Evolutionary conservation across 768 basidiomycete species (phyloP).

Genomic region (Pleurotus giganteus): DNA sequence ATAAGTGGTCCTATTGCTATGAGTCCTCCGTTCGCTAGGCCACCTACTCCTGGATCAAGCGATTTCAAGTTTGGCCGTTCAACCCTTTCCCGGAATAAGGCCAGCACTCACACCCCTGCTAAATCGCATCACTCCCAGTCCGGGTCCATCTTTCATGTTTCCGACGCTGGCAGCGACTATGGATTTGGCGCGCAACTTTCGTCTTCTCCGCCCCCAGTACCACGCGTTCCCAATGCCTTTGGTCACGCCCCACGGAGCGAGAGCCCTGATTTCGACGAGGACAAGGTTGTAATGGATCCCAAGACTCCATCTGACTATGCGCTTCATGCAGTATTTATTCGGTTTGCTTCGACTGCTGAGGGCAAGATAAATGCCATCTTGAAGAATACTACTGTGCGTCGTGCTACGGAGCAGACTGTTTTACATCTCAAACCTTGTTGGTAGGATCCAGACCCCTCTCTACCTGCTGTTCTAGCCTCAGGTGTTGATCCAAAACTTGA

Average conservation of each 20-base stretch:
- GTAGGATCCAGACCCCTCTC: slow-evolving; percentile 68
- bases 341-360: slow-evolving; percentile 80
- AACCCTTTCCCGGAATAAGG: not conserved
- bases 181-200: slow-evolving; percentile 46
- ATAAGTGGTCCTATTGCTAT: slow-evolving; percentile 36
- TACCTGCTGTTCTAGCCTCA: slow-evolving; percentile 68
- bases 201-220: slow-evolving; percentile 74
- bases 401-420: not conserved
- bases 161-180: slow-evolving; percentile 71
- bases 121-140: slow-evolving; percentile 79
- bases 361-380: slow-evolving; percentile 76
- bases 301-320: slow-evolving; percentile 89
- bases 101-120: slow-evolving; percentile 19
- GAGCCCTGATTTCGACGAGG: slow-evolving; percentile 63
- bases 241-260: slow-evolving; percentile 47
- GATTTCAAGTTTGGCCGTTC: slow-evolving; percentile 33
- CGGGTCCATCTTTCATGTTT: slow-evolving; percentile 69
- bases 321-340: slow-evolving; percentile 83
- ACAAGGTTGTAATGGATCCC: slow-evolving; percentile 66
- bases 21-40: slow-evolving; percentile 54
- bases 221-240: slow-evolving; percentile 67
- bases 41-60: slow-evolving; percentile 57
- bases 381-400: slow-evolving; percentile 61
- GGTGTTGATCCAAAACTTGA: slow-evolving; percentile 80
- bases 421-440: not conserved